phyloP scores from a whole-genome alignment of 2,329 filamentous ascomycete genomes.

The Aureobasidium leucospermi region DNA sequence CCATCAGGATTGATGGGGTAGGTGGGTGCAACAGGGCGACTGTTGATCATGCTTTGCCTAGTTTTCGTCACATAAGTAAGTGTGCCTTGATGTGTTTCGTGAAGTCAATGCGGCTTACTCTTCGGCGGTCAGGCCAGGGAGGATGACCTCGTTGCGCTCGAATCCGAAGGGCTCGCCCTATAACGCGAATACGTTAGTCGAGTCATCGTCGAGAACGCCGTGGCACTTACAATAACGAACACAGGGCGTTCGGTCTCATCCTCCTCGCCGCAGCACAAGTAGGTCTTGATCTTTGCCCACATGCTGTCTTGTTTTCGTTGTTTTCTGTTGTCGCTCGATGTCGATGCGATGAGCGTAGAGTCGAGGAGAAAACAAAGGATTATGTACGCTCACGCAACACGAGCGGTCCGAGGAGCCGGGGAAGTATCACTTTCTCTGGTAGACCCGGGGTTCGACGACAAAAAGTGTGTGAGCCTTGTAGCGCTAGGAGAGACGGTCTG shows the following conservation, averaged over 20 bases:
- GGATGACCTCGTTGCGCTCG: background rate
- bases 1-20: background rate
- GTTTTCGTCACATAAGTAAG: background rate
- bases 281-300: background rate
- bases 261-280: constrained; percentile 3
- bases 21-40: background rate
- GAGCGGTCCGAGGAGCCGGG: background rate
- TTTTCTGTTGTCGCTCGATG: background rate
- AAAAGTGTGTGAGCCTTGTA: background rate
- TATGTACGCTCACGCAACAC: background rate
- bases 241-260: background rate
- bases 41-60: background rate
- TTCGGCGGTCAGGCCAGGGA: background rate
- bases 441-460: background rate
- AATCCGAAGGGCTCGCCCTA: background rate
- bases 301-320: background rate
- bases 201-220: background rate
- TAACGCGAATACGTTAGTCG: background rate
- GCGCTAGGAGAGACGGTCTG: background rate
- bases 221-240: background rate
- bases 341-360: background rate
- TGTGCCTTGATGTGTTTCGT: background rate
- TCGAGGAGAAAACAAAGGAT: background rate
- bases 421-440: background rate
- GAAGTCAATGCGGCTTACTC: background rate